A percentile compares a stretch with the other conserved stretches of the same genome.
These are phyloP conservation scores for Fomitopsis betulina DNA, from an alignment of 1,284 basidiomycete species.

Conservation along the genomic window DNA sequence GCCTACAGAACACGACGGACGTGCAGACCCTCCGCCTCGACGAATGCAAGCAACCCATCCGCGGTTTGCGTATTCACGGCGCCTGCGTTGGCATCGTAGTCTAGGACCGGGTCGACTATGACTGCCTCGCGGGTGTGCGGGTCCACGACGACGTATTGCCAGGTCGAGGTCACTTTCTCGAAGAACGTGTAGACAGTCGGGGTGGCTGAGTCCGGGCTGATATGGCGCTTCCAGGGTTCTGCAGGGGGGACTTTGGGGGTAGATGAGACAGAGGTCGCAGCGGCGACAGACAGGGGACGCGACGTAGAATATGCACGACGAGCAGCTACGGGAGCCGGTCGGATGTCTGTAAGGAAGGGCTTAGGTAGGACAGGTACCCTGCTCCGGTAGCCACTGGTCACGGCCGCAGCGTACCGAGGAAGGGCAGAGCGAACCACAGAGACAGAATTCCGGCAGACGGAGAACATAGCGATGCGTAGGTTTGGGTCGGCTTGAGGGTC, in stretches of 20 bases:
- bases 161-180: slow-evolving; percentile 29
- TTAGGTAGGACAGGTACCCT: background rate
- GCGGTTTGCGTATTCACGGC: slow-evolving; percentile 31
- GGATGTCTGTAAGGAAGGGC: too few relatives aligned
- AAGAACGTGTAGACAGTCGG: slow-evolving; percentile 29
- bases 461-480: background rate
- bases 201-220: slow-evolving; percentile 18
- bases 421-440: background rate
- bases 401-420: background rate
- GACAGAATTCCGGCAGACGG: background rate
- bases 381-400: background rate
- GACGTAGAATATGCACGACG: background rate
- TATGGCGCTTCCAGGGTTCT: slow-evolving; percentile 22
- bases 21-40: slow-evolving; percentile 26
- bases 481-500: background rate
- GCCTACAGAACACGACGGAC: slow-evolving; percentile 32
- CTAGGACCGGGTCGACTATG: slow-evolving; percentile 35
- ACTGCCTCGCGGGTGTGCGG: slow-evolving; percentile 28
- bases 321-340: background rate
- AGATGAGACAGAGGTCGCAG: background rate
- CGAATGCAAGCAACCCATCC: slow-evolving; percentile 31
- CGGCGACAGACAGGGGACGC: background rate
- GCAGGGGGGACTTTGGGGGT: slow-evolving; percentile 12
- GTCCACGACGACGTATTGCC: slow-evolving; percentile 36
- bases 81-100: slow-evolving; percentile 33